Conservation (phyloP, 1,139 yeast species). For the Saccharomycopsis hybrid region DNA sequence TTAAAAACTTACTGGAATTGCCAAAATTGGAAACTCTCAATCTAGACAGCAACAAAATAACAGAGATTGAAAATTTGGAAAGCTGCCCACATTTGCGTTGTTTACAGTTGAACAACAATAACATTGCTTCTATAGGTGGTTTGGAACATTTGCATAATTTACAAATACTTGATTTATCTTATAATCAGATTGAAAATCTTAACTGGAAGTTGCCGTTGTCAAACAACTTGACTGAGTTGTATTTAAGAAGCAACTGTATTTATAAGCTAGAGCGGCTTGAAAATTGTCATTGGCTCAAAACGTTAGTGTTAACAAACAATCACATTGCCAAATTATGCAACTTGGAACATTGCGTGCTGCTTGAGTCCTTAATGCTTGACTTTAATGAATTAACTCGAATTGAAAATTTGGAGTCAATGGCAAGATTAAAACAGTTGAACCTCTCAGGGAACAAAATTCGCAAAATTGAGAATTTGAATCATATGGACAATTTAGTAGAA, state of each 20-base stretch:
- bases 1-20: constrained; percentile 24
- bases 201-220: neutral
- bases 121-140: neutral
- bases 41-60: constrained; percentile 38
- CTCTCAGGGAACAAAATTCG: neutral
- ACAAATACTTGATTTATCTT: neutral
- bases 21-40: constrained; percentile 36
- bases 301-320: neutral
- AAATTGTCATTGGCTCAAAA: neutral
- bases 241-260: no score
- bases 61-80: neutral
- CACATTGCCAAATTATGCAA: neutral
- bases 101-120: neutral
- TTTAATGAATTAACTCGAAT: neutral
- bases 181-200: no score
- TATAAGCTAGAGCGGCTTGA: neutral
- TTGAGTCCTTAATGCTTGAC: no score
- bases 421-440: neutral
- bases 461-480: neutral
- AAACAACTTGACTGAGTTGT: neutral
- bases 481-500: neutral
- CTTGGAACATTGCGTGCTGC: neutral
- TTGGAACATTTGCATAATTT: neutral
- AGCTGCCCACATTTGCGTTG: neutral
- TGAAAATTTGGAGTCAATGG: neutral